Percentiles rank a stretch among this genome's conserved stretches.
Conservation (phyloP, 1,284 basidiomycete species). For the Cryptococcus deneoformans region DNA sequence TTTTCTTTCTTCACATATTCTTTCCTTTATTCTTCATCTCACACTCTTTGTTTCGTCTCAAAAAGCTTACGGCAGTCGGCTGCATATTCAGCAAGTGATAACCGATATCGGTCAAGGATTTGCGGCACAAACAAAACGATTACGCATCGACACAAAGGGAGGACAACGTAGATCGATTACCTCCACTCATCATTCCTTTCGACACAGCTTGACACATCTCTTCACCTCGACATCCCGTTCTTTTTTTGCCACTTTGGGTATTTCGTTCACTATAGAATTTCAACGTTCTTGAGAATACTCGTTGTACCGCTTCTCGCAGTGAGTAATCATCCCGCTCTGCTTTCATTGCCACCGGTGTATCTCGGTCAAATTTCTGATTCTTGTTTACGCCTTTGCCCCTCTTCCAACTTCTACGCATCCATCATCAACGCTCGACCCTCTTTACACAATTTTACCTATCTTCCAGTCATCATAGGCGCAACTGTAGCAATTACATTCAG, state of each 20-base stretch:
- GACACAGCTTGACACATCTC: neutral
- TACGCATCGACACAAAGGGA: neutral
- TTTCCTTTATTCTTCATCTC: neutral
- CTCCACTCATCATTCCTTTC: neutral
- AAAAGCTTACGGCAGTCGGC: neutral
- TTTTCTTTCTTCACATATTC: neutral
- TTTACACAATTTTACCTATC: neutral
- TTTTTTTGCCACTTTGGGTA: neutral
- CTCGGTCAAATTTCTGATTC: neutral
- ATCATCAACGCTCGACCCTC: neutral
- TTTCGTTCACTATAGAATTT: neutral
- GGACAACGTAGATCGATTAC: slow-evolving; percentile 3
- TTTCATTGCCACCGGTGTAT: neutral
- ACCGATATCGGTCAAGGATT: neutral
- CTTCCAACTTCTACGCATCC: neutral
- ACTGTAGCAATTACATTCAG: neutral
- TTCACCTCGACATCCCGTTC: neutral
- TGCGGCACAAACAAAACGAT: neutral
- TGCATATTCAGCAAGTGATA: neutral
- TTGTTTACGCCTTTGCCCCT: neutral
- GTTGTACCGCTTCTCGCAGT: no score
- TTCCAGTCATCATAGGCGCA: no score
- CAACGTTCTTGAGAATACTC: no score
- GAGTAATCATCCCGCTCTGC: neutral
- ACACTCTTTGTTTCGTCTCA: neutral